These are phyloP conservation scores for Exophiala mesophila DNA, from an alignment of 2,329 filamentous ascomycete species.

Conservation along the genomic window DNA sequence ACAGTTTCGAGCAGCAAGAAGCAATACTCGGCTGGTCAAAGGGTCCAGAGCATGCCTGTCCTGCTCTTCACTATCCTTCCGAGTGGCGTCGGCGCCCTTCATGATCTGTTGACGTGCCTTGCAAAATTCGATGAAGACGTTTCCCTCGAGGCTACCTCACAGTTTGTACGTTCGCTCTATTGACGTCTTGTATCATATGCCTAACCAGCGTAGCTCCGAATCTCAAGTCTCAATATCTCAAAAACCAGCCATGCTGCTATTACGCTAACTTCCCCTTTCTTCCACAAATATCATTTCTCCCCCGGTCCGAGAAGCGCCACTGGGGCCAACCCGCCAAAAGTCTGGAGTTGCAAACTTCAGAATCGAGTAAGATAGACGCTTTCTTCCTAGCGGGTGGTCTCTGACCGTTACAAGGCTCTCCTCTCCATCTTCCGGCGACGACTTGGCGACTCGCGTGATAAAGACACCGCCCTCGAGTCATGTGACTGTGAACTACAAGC, in stretches of 20 bases:
- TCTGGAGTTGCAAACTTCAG: conserved; percentile 25
- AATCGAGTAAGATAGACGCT: conserved; percentile 19
- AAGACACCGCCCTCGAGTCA: conserved; percentile 56
- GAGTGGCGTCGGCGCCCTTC: conserved; percentile 51
- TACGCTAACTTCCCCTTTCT: conserved; percentile 53
- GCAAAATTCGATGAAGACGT: conserved; percentile 61
- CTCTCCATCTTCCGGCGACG: conserved; percentile 61
- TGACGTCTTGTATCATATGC: neutral
- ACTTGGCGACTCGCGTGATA: conserved; percentile 49
- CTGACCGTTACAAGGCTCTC: conserved; percentile 41
- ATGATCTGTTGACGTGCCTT: conserved; percentile 57
- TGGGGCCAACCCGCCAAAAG: conserved; percentile 12
- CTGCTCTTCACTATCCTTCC: conserved; percentile 53
- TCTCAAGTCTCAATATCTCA: conserved; percentile 58
- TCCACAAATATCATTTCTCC: conserved; percentile 54
- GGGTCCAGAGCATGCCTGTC: conserved; percentile 31
- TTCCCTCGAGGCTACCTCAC: conserved; percentile 56
- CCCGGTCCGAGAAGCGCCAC: conserved; percentile 9
- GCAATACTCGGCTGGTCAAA: too few species aligned
- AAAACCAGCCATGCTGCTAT: conserved; percentile 62
- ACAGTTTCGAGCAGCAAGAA: too few species aligned
- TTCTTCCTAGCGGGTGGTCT: conserved; percentile 1
- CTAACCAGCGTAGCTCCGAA: conserved; percentile 46
- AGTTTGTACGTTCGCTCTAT: conserved; percentile 43
- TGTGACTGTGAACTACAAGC: conserved; percentile 60